Percentiles rank a stretch among this genome's conserved stretches.
Conservation (phyloP, 1,284 basidiomycete species). For the Apiotrichum laibachii region DNA sequence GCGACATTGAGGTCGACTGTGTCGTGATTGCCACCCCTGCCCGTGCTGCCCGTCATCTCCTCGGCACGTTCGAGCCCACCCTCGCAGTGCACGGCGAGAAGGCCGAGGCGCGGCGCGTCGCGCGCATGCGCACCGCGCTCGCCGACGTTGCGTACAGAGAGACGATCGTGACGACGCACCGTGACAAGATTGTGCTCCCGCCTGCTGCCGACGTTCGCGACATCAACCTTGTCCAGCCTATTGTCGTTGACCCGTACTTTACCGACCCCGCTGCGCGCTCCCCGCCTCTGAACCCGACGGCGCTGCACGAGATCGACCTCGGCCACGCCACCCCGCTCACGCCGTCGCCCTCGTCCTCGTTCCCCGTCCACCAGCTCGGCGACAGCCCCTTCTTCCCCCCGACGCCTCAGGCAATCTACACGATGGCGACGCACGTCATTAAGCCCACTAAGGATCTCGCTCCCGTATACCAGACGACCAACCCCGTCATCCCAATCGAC, state of each 20-base stretch:
- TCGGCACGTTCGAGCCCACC: slow-evolving; percentile 26
- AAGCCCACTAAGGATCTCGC: slow-evolving; percentile 22
- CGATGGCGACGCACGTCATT: slow-evolving; percentile 64
- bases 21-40: slow-evolving; percentile 70
- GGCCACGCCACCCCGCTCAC: background rate
- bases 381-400: slow-evolving; percentile 33
- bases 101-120: slow-evolving; percentile 23
- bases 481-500: slow-evolving; percentile 61
- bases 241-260: background rate
- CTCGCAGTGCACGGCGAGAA: slow-evolving; percentile 20
- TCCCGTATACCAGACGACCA: slow-evolving; percentile 66
- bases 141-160: slow-evolving; percentile 41
- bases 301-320: background rate
- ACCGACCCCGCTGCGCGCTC: background rate
- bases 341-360: slow-evolving; percentile 7
- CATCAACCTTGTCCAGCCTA: slow-evolving; percentile 61
- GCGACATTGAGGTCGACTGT: slow-evolving; percentile 57
- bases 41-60: slow-evolving; percentile 56
- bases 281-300: background rate
- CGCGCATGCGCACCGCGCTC: slow-evolving; percentile 35
- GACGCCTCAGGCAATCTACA: slow-evolving; percentile 47
- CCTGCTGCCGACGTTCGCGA: slow-evolving; percentile 58
- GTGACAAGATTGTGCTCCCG: slow-evolving; percentile 62
- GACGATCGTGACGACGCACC: slow-evolving; percentile 67
- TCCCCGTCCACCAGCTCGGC: background rate